Conservation (phyloP, 371 early-diverging fungal species). For the Funneliformis caledonium region DNA sequence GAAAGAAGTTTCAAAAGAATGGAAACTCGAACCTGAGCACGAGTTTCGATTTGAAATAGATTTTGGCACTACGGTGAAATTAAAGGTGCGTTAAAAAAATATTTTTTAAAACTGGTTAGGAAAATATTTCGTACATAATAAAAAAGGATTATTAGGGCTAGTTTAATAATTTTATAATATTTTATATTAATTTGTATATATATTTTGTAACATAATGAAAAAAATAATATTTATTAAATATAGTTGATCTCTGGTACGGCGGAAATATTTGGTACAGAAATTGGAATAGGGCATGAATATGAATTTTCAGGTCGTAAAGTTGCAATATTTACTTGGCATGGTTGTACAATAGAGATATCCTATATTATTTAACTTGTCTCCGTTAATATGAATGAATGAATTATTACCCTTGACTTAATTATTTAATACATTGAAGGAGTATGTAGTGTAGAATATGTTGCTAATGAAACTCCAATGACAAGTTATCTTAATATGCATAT, state of each 20-base stretch:
- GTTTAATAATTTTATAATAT: neutral
- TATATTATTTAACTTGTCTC: slow-evolving; percentile 40
- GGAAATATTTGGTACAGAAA: slow-evolving; percentile 92
- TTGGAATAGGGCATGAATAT: slow-evolving; percentile 77
- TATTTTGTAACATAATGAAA: no score
- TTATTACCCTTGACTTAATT: slow-evolving; percentile 35
- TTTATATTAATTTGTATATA: neutral
- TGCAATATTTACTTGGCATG: slow-evolving; percentile 95
- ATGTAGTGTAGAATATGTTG: slow-evolving; percentile 82
- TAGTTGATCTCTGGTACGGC: slow-evolving; percentile 80
- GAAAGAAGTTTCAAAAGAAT: slow-evolving; percentile 31
- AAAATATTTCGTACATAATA: neutral
- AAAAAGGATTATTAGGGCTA: neutral
- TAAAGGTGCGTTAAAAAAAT: slow-evolving; percentile 55
- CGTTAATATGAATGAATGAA: neutral
- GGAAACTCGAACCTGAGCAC: slow-evolving; percentile 61
- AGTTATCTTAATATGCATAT: slow-evolving; percentile 87
- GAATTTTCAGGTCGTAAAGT: slow-evolving; percentile 81
- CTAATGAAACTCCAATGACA: slow-evolving; percentile 93
- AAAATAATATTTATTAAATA: neutral
- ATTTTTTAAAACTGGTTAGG: neutral
- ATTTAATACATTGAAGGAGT: slow-evolving; percentile 61
- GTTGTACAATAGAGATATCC: slow-evolving; percentile 76
- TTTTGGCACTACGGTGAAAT: slow-evolving; percentile 50
- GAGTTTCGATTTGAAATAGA: slow-evolving; percentile 84